Conservation (phyloP, 257 asterid genomes). For the Schizonepeta tenuifolia region DNA sequence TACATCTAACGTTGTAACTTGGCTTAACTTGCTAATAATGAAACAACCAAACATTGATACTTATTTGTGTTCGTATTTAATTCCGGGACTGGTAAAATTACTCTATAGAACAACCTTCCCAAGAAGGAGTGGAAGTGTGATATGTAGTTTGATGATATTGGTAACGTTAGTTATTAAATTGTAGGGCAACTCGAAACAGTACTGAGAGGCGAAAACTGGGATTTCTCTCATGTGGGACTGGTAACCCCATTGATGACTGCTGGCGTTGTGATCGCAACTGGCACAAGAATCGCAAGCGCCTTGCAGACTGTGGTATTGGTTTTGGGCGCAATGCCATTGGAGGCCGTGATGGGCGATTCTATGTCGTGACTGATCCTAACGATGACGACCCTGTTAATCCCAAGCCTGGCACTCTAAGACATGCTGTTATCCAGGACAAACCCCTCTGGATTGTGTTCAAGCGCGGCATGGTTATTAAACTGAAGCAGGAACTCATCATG, state of each 20-base stretch:
- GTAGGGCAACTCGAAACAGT: conserved; percentile 78
- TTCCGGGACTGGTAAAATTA: too few relatives aligned
- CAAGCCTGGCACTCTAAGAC: conserved; percentile 82
- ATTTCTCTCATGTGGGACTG: conserved; percentile 84
- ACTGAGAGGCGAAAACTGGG: conserved; percentile 88
- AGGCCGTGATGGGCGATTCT: conserved; percentile 84
- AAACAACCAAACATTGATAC: too few relatives aligned
- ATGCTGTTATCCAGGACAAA: conserved; percentile 83
- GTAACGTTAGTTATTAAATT: background rate
- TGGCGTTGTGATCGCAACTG: conserved; percentile 89
- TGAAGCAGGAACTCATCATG: conserved; percentile 90
- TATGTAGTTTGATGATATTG: background rate
- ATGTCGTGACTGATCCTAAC: conserved; percentile 71
- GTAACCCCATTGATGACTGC: conserved; percentile 91
- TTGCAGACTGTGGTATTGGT: conserved; percentile 89
- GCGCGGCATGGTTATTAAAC: conserved; percentile 78
- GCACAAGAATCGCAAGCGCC: conserved; percentile 83
- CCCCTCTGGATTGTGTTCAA: conserved; percentile 94
- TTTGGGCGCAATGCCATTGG: conserved; percentile 94
- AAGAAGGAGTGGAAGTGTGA: too few relatives aligned
- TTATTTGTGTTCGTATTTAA: too few relatives aligned
- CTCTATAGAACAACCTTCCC: too few relatives aligned
- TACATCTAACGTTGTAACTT: background rate
- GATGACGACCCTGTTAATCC: conserved; percentile 89
- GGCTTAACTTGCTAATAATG: conserved; percentile 1